These are phyloP conservation scores for Magnaporthiopsis incrustans DNA, from an alignment of 2,329 filamentous ascomycete genomes.

Conservation along the genomic window DNA sequence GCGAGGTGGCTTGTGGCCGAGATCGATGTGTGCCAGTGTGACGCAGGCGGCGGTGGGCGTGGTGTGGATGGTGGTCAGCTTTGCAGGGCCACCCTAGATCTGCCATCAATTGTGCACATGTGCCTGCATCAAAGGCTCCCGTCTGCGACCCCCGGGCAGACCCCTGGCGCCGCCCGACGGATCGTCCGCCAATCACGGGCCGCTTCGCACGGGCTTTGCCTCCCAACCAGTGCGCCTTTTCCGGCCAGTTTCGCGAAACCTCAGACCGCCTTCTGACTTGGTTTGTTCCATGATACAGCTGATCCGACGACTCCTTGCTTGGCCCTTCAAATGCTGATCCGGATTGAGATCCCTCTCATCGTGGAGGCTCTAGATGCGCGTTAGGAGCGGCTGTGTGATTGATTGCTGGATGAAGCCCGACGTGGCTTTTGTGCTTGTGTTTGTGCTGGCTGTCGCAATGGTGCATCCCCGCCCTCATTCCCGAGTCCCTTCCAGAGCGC, in stretches of 20 bases:
- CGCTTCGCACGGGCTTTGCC: background rate
- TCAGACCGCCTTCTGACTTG: slow-evolving; percentile 18
- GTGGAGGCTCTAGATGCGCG: no score
- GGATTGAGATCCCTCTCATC: background rate
- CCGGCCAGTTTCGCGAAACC: background rate
- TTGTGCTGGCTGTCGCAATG: no score
- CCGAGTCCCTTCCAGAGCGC: no score
- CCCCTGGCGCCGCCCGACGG: background rate
- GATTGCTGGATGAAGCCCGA: no score
- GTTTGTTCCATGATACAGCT: slow-evolving; percentile 28
- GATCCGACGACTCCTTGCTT: slow-evolving; percentile 26
- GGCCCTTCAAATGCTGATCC: background rate
- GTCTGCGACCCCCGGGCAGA: no score
- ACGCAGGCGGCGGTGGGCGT: background rate
- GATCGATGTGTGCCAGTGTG: background rate
- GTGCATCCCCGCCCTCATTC: no score
- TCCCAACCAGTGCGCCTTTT: background rate
- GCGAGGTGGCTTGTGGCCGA: background rate
- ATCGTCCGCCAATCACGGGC: background rate
- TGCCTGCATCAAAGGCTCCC: background rate
- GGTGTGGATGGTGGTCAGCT: background rate
- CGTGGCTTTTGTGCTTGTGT: no score
- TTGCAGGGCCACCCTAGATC: background rate
- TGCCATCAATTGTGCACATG: background rate
- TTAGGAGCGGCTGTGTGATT: no score